phyloP scores from a whole-genome alignment of 1,139 yeast genomes.

The Pneumocystis canis region DNA sequence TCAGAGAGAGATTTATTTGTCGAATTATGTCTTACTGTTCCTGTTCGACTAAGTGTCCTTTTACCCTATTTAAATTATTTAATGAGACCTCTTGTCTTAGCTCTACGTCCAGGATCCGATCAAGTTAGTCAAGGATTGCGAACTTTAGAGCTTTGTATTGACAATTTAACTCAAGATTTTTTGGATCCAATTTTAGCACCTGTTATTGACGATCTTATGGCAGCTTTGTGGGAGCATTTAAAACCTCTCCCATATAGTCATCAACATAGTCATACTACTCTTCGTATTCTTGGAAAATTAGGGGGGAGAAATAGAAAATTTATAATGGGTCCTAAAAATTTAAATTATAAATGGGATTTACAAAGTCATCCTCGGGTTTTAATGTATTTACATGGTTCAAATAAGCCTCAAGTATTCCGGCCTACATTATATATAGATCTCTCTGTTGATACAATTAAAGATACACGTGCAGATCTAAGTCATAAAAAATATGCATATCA shows the following conservation, averaged over 20 bases:
- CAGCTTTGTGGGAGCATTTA: constrained; percentile 80
- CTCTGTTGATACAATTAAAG: constrained; percentile 35
- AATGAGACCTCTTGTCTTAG: constrained; percentile 81
- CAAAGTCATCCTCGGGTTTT: constrained; percentile 37
- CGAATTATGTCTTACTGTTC: constrained; percentile 86
- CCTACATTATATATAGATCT: constrained; percentile 6
- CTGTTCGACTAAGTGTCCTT: constrained; percentile 78
- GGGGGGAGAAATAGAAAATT: constrained; percentile 92
- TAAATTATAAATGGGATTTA: constrained; percentile 53
- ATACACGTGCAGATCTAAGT: constrained; percentile 47
- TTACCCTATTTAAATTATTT: constrained; percentile 83
- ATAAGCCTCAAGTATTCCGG: constrained; percentile 6
- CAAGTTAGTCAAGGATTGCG: constrained; percentile 86
- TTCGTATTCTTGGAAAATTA: constrained; percentile 79
- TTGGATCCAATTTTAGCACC: constrained; percentile 96
- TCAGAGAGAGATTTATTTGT: constrained; percentile 89
- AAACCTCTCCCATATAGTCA: constrained; percentile 84
- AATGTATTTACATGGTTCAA: constrained; percentile 28
- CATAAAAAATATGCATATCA: constrained; percentile 66
- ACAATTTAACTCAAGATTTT: constrained; percentile 86
- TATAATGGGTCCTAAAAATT: constrained; percentile 54
- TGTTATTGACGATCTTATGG: constrained; percentile 82
- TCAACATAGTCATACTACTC: constrained; percentile 86
- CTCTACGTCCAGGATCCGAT: constrained; percentile 81
- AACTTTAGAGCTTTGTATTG: constrained; percentile 91